Percentiles rank a stretch among this genome's conserved stretches.
phyloP scores from a whole-genome alignment of 129 eudicot species.

The Chrysanthemum makinoi region DNA sequence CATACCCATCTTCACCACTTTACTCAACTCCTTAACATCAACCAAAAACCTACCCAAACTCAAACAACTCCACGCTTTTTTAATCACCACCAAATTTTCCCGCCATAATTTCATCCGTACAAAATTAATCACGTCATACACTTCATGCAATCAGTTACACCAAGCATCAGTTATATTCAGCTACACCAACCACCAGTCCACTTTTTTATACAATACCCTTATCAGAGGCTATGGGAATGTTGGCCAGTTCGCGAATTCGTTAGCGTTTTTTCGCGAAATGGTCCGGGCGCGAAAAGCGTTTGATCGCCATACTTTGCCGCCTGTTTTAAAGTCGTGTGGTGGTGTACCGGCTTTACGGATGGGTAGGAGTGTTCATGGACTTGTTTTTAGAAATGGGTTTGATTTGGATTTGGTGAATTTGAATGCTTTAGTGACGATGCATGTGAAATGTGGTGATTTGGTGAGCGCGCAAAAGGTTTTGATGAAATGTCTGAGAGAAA shows the following conservation, averaged over 20 bases:
- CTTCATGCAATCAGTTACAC: constrained; percentile 34
- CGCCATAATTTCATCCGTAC: constrained; percentile 48
- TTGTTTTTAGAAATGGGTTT: constrained; percentile 39
- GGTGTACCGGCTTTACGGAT: constrained; percentile 39
- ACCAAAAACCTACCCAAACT: constrained; percentile 40
- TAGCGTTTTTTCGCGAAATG: constrained; percentile 42
- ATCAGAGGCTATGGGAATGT: constrained; percentile 40
- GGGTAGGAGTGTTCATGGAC: constrained; percentile 35
- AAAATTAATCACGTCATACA: constrained; percentile 43
- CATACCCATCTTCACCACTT: constrained; percentile 31
- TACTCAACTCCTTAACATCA: constrained; percentile 36
- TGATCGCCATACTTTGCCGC: constrained; percentile 48
- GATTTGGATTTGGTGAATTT: constrained; percentile 33
- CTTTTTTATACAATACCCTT: constrained; percentile 55
- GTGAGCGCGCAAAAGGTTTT: constrained; percentile 33
- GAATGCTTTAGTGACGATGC: constrained; percentile 33
- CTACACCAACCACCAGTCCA: constrained; percentile 40
- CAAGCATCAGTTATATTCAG: constrained; percentile 50
- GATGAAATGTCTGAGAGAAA: constrained; percentile 51
- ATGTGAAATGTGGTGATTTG: constrained; percentile 25
- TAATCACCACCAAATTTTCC: constrained; percentile 31
- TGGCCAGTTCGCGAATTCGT: constrained; percentile 27
- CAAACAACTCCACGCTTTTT: constrained; percentile 37
- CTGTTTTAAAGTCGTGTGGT: constrained; percentile 44
- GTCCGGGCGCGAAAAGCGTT: constrained; percentile 25